Evolutionary conservation across 495 filamentous ascomycete species (phyloP), one percentile per base, ranked within the genome.

Genomic region (Daldinia childiae): DNA sequence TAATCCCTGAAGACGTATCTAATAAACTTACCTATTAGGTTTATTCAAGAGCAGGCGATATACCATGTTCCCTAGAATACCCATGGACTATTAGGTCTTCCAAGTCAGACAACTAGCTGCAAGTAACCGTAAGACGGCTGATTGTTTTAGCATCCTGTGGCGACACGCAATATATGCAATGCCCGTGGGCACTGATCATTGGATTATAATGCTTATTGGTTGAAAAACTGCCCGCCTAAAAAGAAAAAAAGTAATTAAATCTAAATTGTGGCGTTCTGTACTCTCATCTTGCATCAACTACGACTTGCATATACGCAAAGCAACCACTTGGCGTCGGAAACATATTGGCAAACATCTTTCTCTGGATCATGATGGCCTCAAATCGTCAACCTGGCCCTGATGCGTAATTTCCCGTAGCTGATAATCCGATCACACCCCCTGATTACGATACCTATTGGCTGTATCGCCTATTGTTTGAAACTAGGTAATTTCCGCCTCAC

Each of bases 211-310:
- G 5, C 29, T 1, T 12, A 32, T 21, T 63, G 52, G 54, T 50
- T 64, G 21, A 59, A 29, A 7, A 32, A 29, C 34, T 29, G 17
- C 21, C n/a, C 21, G 11, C 38, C 41, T 21, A 55, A 48, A 19
- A 11, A 64, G 17, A n/a, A 27, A 4, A 45, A 36, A 26, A 45
- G 55, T 38, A 59, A 34, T 17, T 59, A 8, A 48, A 59, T 48
- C n/a, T 17, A 19, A 56, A 60, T 64, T 50, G 52, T 72, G 55
- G 58, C 58, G 15, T 45, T 56, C 32, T 36, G 56, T 57, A 39
- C 54, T 60, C 36, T 68, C 54, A 72, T 72, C 69, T 72, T 64
- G 69, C 69, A 68, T 68, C 43, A 55, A 64, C 34, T 56, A 38
- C 52, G 43, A 61, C 27, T 41, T 50, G 17, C 34, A 63, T 34